Percentiles rank a stretch among this genome's conserved stretches.
phyloP scores from a whole-genome alignment of 208 protist species.

The Histomonas meleagridis region DNA sequence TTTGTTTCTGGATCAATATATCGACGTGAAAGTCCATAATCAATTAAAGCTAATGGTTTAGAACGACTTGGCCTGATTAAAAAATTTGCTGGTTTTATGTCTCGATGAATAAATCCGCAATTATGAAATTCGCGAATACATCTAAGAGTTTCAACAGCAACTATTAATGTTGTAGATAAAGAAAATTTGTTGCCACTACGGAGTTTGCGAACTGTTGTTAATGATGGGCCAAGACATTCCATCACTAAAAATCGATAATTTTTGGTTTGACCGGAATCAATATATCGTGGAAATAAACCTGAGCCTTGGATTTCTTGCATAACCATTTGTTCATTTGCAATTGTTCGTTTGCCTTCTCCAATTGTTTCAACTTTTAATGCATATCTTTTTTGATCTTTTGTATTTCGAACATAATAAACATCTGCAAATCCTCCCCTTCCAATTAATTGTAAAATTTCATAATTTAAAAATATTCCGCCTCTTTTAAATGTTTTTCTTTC shows the following conservation, averaged over 20 bases:
- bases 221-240: background rate
- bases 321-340: background rate
- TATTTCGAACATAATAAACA: background rate
- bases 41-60: background rate
- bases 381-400: background rate
- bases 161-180: background rate
- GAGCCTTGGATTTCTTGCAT: background rate
- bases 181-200: background rate
- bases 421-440: background rate
- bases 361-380: slow-evolving; percentile 3
- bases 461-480: no score
- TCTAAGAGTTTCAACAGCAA: background rate
- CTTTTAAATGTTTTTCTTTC: no score
- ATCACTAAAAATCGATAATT: background rate
- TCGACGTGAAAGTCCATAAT: background rate
- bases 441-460: background rate
- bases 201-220: background rate
- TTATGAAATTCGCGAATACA: background rate
- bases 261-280: no score
- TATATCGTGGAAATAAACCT: no score
- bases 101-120: background rate
- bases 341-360: background rate
- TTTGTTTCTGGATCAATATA: background rate
- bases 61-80: background rate
- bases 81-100: slow-evolving; percentile 28